A percentile compares a stretch with the other conserved stretches of the same genome.
phyloP scores from a whole-genome alignment of 768 basidiomycete genomes.

The Fistulinella prunicolor region DNA sequence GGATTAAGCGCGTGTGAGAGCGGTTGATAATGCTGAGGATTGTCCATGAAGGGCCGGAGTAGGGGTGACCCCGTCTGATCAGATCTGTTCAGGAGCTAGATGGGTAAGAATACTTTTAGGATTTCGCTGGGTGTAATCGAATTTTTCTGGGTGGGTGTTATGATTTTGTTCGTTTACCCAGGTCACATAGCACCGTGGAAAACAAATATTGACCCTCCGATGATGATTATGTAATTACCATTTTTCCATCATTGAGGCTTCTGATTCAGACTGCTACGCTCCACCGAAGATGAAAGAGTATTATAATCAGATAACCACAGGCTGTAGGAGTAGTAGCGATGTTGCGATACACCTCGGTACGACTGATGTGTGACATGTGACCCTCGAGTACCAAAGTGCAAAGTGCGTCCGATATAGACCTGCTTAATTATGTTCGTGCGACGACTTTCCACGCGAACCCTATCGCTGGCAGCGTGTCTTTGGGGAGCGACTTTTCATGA shows the following conservation, averaged over 20 bases:
- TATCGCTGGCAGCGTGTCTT: not conserved
- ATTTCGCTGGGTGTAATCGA: conserved; percentile 32
- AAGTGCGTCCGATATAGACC: not conserved
- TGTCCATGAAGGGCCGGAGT: conserved; percentile 42
- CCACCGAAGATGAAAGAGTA: too few relatives aligned
- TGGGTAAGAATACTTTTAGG: conserved; percentile 19
- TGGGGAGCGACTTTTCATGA: not conserved
- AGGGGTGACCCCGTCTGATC: conserved; percentile 9
- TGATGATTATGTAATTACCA: conserved; percentile 19
- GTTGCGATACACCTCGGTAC: too few relatives aligned
- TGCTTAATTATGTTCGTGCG: not conserved
- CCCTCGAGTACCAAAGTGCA: too few relatives aligned
- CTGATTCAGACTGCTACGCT: too few relatives aligned
- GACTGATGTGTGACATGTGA: not conserved
- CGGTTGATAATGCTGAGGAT: conserved; percentile 78
- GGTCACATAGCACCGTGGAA: conserved; percentile 26
- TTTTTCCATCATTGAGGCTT: too few relatives aligned
- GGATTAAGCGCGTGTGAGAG: conserved; percentile 76
- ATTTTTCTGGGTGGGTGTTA: conserved; percentile 30
- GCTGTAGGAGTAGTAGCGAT: too few relatives aligned
- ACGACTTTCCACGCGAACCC: not conserved
- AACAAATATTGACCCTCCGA: conserved; percentile 21
- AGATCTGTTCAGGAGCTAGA: conserved; percentile 25
- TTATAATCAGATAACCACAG: too few relatives aligned
- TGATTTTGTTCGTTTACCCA: conserved; percentile 26